Evolutionary conservation across 306 rosid genomes (phyloP), one percentile per base, ranked within the genome.

Genomic region (Coriaria nepalensis): DNA sequence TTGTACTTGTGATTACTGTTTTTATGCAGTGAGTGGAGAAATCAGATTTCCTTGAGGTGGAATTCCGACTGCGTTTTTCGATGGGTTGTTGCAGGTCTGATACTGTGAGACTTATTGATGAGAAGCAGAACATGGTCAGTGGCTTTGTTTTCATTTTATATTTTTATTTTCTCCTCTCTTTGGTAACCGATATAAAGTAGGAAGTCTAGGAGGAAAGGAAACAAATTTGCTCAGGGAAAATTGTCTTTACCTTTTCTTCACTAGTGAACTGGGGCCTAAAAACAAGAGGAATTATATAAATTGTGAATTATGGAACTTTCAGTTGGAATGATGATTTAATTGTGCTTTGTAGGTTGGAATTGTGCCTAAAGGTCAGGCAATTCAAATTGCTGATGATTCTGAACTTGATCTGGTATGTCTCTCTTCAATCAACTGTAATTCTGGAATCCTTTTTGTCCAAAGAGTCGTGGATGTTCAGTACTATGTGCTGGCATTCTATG

Each of bases 51-150:
- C 49, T 7, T 45, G 29, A 40, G 0, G 4, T 45, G 29, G 10
- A 32, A 7, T 13, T 20, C 15, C 20, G 38, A 45, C 37, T 52
- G 9, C 13, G 36, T 35, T 29, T 15, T 10, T 62, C 49, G 57
- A 14, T 63, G 63, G 33, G 46, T 56, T 68, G 58, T 56, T 70
- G 64, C 74, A 90, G 98, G 87, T 81, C 98, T 45, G 74, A 47
- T 61, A 39, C 75, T 10, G 96, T 92, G 65, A 79, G 98, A 76
- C 83, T 92, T 49, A 85, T 92, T 64, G 98, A 85, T 55, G 72
- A 64, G 64, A 64, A 60, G 63, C 96, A 92, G 73, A 82, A 82
- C 53, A 92, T 92, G 98, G 98, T 92, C 46, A 53, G 96, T 73
- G 38, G 11, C 37, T 54, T 61, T 58, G 4, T 6, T 7, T 4